These are phyloP conservation scores for Musa itinerans DNA, from an alignment of 176 grass and related monocot species.

Conservation along the genomic window DNA sequence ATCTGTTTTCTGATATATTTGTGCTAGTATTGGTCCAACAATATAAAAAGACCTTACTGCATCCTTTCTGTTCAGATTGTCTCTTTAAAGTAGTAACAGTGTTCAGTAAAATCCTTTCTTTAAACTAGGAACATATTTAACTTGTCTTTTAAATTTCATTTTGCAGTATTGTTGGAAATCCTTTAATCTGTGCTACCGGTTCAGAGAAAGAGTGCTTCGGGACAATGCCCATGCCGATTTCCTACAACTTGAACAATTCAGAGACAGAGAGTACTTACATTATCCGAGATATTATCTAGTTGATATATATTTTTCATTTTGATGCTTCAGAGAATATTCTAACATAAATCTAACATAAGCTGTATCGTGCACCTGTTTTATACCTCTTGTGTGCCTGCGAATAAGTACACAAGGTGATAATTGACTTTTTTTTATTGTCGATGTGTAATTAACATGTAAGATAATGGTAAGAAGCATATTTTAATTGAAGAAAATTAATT, in stretches of 20 bases:
- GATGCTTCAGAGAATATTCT: not conserved
- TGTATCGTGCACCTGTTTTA: not conserved
- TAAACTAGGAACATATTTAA: too few relatives aligned
- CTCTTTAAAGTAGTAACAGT: too few relatives aligned
- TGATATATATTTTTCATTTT: not conserved
- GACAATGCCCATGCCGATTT: conserved; percentile 48
- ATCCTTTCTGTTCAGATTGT: too few relatives aligned
- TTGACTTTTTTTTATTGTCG: not conserved
- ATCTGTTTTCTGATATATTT: not conserved
- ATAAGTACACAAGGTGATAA: not conserved
- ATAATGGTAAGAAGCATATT: not conserved
- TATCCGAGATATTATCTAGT: too few relatives aligned
- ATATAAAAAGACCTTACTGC: too few relatives aligned
- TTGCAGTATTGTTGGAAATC: conserved; percentile 94
- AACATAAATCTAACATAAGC: not conserved
- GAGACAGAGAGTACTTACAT: conserved; percentile 25
- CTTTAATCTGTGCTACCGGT: conserved; percentile 60
- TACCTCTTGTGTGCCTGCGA: not conserved
- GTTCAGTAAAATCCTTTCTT: too few relatives aligned
- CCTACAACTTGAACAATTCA: conserved; percentile 58
- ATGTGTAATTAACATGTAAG: not conserved
- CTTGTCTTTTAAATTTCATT: not conserved
- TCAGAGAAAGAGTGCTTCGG: conserved; percentile 64
- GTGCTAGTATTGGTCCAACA: not conserved
- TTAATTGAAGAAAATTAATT: not conserved